phyloP scores from a whole-genome alignment of 805 yeast genomes.

The Candida saitoana region DNA sequence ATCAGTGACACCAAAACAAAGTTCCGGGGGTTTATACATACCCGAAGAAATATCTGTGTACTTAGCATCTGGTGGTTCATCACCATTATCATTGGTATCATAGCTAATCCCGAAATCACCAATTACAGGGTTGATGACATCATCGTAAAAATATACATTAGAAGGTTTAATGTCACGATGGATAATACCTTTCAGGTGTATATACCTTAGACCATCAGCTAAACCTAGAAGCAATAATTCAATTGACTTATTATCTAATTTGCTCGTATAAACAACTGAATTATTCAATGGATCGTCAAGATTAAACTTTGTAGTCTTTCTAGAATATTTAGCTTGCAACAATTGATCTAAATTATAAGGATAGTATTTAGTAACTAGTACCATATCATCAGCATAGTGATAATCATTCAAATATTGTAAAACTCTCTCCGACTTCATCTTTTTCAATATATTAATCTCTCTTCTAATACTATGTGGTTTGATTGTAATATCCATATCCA shows the following conservation, averaged over 20 bases:
- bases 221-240: slow-evolving; percentile 1
- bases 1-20: slow-evolving; percentile 53
- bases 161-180: slow-evolving; percentile 42
- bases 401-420: slow-evolving; percentile 19
- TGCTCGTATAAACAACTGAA: slow-evolving; percentile 1
- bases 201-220: slow-evolving; percentile 2
- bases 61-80: slow-evolving; percentile 35
- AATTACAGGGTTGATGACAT: slow-evolving; percentile 29
- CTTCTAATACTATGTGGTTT: slow-evolving; percentile 34
- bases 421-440: slow-evolving; percentile 14
- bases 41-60: slow-evolving; percentile 64
- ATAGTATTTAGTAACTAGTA: slow-evolving; percentile 31
- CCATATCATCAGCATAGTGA: slow-evolving; percentile 26
- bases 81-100: slow-evolving; percentile 11
- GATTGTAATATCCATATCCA: slow-evolving; percentile 31
- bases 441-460: slow-evolving; percentile 27
- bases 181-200: slow-evolving; percentile 32
- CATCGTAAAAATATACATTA: slow-evolving; percentile 25
- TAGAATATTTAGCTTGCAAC: slow-evolving; percentile 14
- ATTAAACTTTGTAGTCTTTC: slow-evolving; percentile 21
- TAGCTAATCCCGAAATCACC: slow-evolving; percentile 65
- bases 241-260: slow-evolving; percentile 11
- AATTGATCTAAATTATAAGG: slow-evolving; percentile 22
- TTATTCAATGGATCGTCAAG: slow-evolving; percentile 18
- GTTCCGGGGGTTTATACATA: slow-evolving; percentile 69